Conservation (phyloP, 1,139 yeast species). For the Hansenula anomala region DNA sequence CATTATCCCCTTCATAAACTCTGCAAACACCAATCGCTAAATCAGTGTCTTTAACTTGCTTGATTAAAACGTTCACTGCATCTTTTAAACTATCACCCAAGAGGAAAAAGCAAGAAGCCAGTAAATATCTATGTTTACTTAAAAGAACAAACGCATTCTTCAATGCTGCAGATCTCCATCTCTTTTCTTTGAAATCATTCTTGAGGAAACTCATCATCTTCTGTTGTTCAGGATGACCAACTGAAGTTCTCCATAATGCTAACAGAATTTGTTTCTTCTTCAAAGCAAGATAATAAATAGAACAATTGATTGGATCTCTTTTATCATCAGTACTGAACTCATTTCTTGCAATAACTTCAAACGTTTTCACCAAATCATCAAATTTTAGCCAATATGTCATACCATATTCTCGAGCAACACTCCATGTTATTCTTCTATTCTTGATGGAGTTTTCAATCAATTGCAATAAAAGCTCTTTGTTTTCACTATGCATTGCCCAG, state of each 20-base stretch:
- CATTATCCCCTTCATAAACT: conserved; percentile 57
- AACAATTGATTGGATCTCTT: conserved; percentile 71
- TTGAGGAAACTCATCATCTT: conserved; percentile 73
- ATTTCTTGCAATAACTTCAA: conserved; percentile 69
- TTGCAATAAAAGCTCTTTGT: conserved; percentile 60
- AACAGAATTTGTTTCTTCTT: conserved; percentile 69
- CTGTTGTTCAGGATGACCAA: conserved; percentile 73
- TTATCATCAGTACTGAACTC: conserved; percentile 41
- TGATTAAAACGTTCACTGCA: conserved; percentile 67
- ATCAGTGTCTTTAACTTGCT: conserved; percentile 59
- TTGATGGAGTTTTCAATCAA: conserved; percentile 45
- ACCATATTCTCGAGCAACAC: conserved; percentile 54
- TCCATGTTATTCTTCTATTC: conserved; percentile 50
- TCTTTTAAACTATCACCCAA: conserved; percentile 77
- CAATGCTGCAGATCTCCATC: conserved; percentile 87
- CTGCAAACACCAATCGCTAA: conserved; percentile 81
- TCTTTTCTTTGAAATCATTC: conserved; percentile 65
- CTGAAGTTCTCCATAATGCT: conserved; percentile 79
- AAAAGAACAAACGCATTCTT: conserved; percentile 89
- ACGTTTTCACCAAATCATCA: conserved; percentile 42
- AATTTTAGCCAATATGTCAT: conserved; percentile 69
- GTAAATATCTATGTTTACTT: conserved; percentile 81
- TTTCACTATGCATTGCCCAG: conserved; percentile 86
- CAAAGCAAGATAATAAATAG: conserved; percentile 75
- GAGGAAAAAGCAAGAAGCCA: conserved; percentile 87